Percentiles rank a stretch among this genome's conserved stretches.
phyloP scores from a whole-genome alignment of 192 early-diverging fungal species.

The Coemansia sp. region DNA sequence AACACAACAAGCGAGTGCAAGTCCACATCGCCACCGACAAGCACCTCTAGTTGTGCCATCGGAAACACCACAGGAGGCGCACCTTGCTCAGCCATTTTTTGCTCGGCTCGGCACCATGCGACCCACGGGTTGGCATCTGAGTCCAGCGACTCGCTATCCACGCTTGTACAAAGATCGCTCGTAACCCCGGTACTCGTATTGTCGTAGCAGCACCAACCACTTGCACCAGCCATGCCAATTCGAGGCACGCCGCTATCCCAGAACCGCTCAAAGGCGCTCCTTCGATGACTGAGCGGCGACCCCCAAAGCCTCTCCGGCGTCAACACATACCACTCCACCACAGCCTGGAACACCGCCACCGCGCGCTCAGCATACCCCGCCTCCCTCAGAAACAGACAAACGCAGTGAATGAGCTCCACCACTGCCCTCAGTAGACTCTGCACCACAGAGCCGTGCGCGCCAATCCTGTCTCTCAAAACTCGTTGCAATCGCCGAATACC shows the following conservation, averaged over 20 bases:
- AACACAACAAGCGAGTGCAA: conserved; percentile 33
- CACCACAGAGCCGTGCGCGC: not conserved
- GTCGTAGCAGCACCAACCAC: conserved; percentile 23
- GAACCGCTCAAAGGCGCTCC: conserved; percentile 25
- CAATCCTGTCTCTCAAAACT: conserved; percentile 3
- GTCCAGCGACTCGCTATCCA: not conserved
- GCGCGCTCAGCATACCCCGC: conserved; percentile 32
- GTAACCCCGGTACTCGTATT: not conserved
- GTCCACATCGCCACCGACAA: conserved; percentile 2
- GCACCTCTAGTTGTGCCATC: not conserved
- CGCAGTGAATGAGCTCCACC: conserved; percentile 26
- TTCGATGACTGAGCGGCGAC: conserved; percentile 16
- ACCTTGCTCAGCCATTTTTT: not conserved
- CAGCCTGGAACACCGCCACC: conserved; percentile 28
- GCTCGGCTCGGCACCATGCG: not conserved
- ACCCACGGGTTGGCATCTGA: not conserved
- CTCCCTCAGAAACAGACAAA: conserved; percentile 29
- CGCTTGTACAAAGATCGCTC: not conserved
- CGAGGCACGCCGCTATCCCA: conserved; percentile 37
- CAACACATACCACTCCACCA: conserved; percentile 40
- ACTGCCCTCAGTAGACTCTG: not conserved
- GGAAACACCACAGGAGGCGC: not conserved
- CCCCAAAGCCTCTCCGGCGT: not conserved
- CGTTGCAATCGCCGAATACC: conserved; percentile 13
- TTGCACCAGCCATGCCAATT: conserved; percentile 21